A percentile compares a stretch with the other conserved stretches of the same genome.
phyloP scores from a whole-genome alignment of 345 rosid genomes.

The Theobroma cacao region DNA sequence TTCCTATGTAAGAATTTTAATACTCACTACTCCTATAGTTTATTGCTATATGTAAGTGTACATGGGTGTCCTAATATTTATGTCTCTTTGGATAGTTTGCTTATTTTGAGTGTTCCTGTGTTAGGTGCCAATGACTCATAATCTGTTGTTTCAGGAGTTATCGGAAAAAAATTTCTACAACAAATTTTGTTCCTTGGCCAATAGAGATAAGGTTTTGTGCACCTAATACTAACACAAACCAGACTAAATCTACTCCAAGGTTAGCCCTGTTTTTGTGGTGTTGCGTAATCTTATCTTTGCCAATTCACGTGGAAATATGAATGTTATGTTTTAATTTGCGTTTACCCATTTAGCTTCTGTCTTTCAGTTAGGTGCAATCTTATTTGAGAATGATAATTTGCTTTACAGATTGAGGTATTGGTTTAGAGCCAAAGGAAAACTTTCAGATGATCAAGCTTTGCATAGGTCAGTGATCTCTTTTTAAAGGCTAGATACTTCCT shows the following conservation, averaged over 20 bases:
- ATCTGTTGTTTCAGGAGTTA: constrained; percentile 67
- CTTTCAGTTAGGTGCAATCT: background rate
- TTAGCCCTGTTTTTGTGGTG: constrained; percentile 22
- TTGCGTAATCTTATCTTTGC: constrained; percentile 13
- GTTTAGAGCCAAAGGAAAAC: constrained; percentile 94
- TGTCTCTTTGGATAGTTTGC: background rate
- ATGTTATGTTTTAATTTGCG: background rate
- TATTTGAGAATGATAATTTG: background rate
- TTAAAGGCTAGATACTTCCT: constrained; percentile 10
- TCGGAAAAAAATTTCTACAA: constrained; percentile 74
- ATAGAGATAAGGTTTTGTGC: constrained; percentile 93
- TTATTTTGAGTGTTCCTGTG: background rate
- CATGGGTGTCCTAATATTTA: background rate
- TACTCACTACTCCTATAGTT: background rate
- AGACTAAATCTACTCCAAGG: constrained; percentile 89
- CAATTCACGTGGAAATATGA: background rate
- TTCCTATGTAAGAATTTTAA: constrained; percentile 60
- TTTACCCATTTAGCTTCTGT: background rate
- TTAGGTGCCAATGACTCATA: background rate
- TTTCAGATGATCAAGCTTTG: constrained; percentile 93
- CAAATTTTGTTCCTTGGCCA: constrained; percentile 81
- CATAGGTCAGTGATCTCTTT: constrained; percentile 57
- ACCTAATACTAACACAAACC: constrained; percentile 63
- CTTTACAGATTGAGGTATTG: constrained; percentile 74
- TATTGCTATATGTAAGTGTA: background rate